phyloP scores from a whole-genome alignment of 1,139 yeast species.

The Candida dubliniensis region DNA sequence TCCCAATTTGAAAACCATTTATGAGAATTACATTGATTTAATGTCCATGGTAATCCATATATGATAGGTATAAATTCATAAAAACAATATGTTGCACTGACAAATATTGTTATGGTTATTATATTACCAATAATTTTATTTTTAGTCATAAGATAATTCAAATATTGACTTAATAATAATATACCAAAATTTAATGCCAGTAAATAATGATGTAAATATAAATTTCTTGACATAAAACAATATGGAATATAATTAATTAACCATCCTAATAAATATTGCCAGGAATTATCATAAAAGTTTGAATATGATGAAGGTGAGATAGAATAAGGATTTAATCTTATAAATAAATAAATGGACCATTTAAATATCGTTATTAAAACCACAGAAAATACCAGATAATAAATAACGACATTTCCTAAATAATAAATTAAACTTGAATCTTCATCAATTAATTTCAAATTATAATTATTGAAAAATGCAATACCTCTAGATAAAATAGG shows the following conservation, averaged over 20 bases:
- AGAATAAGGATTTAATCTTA: slow-evolving; percentile 36
- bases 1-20: slow-evolving; percentile 41
- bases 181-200: slow-evolving; percentile 37
- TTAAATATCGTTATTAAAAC: slow-evolving; percentile 21
- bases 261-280: slow-evolving; percentile 37
- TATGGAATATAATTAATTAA: slow-evolving; percentile 37
- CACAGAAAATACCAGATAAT: slow-evolving; percentile 27
- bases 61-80: slow-evolving; percentile 30
- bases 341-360: slow-evolving; percentile 22
- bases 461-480: slow-evolving; percentile 24
- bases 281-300: slow-evolving; percentile 23
- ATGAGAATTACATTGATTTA: slow-evolving; percentile 24
- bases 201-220: slow-evolving; percentile 42
- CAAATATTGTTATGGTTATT: slow-evolving; percentile 17
- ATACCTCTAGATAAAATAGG: slow-evolving; percentile 39
- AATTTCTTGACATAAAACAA: slow-evolving; percentile 31
- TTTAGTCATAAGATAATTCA: slow-evolving; percentile 29
- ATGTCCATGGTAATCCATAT: slow-evolving; percentile 37
- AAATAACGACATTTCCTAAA: slow-evolving; percentile 38
- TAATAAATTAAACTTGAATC: slow-evolving; percentile 33
- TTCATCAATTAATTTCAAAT: slow-evolving; percentile 21
- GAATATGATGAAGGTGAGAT: slow-evolving; percentile 5
- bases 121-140: slow-evolving; percentile 20
- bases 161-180: slow-evolving; percentile 30
- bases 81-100: slow-evolving; percentile 20